Evolutionary conservation across 495 filamentous ascomycete genomes (phyloP), one percentile per base, ranked within the genome.

Genomic region (Chaetomium tenue): DNA sequence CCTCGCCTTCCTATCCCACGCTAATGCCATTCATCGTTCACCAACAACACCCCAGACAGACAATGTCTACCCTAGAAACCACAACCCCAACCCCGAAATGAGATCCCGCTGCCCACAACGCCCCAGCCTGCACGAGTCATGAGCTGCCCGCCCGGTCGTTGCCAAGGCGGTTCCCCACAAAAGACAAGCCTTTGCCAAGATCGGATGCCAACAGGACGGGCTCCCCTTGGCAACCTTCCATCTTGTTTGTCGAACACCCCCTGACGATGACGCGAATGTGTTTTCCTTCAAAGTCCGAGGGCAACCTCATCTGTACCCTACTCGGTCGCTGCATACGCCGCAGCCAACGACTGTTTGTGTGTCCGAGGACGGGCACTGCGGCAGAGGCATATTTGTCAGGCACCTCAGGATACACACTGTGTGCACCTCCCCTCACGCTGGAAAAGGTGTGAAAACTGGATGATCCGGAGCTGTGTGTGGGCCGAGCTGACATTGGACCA

Each of bases 101-200:
- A 37, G 3, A 37, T 37, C 33, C 33, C 33, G 33, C 33, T 37
- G n/a, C n/a, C n/a, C n/a, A n/a, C n/a, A n/a, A n/a, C 33, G 8
- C 33, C 33, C 33, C 33, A 9, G 33, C 33, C 33, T 5, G 33
- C 33, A 37, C 33, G 33, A 37, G 33, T 37, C 33, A 37, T 37
- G 33, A 37, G 9, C 33, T 37, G 6, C 33, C 9, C 40, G 40
- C 40, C 13, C 5, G 40, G 40, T 23, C 9, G 46, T 2, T 55
- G 67, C 67, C 69, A 65, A 71, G 62, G 16, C 53, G 30, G 11
- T 52, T 48, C 50, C 50, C 66, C 69, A 63, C 48, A 56, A 47
- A 37, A 67, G 42, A 69, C 64, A 71, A 71, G 69, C 67, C 33
- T 69, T 71, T 42, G 67, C 69, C 69, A 71, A 71, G 69, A 51